phyloP scores from a whole-genome alignment of 1,284 basidiomycete genomes.

The Ceratobasidium sp. region DNA sequence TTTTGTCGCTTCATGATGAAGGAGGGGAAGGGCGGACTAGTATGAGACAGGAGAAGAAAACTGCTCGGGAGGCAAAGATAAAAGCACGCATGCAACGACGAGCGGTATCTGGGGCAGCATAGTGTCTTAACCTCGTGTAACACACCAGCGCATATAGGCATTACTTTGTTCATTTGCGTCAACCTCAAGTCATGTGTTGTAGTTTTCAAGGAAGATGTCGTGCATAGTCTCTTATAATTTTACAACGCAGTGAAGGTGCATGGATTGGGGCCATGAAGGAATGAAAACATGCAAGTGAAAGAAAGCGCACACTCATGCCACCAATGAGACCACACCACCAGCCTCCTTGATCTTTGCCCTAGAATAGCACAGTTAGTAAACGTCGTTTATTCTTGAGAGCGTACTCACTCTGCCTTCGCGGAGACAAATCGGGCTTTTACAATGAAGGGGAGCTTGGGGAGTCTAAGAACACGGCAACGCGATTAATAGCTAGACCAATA shows the following conservation, averaged over 20 bases:
- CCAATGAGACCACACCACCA: constrained; percentile 89
- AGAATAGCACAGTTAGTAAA: constrained; percentile 20
- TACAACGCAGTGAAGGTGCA: constrained; percentile 39
- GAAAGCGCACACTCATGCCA: constrained; percentile 70
- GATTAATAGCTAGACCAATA: constrained; percentile 1
- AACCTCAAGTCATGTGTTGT: not conserved
- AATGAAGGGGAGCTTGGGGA: constrained; percentile 89
- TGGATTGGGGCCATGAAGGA: constrained; percentile 38
- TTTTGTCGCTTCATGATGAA: constrained; percentile 59
- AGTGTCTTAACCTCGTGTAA: not conserved
- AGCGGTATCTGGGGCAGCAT: not conserved
- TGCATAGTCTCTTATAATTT: constrained; percentile 41
- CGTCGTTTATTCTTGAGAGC: constrained; percentile 11
- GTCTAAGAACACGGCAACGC: constrained; percentile 55
- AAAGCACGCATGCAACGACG: constrained; percentile 29
- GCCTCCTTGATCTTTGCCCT: constrained; percentile 91
- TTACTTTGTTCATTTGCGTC: not conserved
- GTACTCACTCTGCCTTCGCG: constrained; percentile 82
- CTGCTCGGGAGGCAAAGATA: constrained; percentile 63
- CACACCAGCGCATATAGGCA: too few relatives aligned
- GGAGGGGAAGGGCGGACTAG: constrained; percentile 67
- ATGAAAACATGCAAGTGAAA: constrained; percentile 46
- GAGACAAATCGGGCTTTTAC: constrained; percentile 97
- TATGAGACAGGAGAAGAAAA: constrained; percentile 75
- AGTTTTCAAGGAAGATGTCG: constrained; percentile 30